Percentiles rank a stretch among this genome's conserved stretches.
phyloP scores from a whole-genome alignment of 306 rosid genomes.

The Cicer arietinum region DNA sequence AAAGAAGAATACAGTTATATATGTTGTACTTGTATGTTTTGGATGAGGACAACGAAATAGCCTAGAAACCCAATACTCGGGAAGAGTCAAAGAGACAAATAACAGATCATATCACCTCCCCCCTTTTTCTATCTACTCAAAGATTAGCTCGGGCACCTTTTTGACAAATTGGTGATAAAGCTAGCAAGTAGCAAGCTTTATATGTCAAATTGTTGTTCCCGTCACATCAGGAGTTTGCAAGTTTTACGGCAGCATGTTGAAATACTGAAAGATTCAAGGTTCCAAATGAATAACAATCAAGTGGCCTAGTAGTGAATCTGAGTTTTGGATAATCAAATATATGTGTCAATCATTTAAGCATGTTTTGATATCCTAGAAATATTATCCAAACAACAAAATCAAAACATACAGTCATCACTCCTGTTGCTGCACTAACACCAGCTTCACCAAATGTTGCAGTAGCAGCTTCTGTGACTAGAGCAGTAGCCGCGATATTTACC shows the following conservation, averaged over 20 bases:
- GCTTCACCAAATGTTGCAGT: slow-evolving; percentile 97
- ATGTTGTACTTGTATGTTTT: not conserved
- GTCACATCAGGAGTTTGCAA: slow-evolving; percentile 47
- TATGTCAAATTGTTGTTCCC: slow-evolving; percentile 39
- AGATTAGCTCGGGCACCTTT: slow-evolving; percentile 43
- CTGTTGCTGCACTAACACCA: slow-evolving; percentile 98
- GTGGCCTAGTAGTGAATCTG: slow-evolving; percentile 28
- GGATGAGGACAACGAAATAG: not conserved
- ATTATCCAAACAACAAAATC: slow-evolving; percentile 36
- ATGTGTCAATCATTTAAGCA: slow-evolving; percentile 40
- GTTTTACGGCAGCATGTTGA: slow-evolving; percentile 41
- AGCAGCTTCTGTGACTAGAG: slow-evolving; percentile 92
- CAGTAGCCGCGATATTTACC: slow-evolving; percentile 97
- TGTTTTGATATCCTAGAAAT: slow-evolving; percentile 22
- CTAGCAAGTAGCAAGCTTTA: slow-evolving; percentile 43
- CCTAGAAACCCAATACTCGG: slow-evolving; percentile 1
- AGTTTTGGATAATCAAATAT: slow-evolving; percentile 32
- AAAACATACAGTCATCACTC: slow-evolving; percentile 95
- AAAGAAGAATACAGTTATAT: not conserved
- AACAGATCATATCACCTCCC: not conserved
- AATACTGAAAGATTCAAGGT: slow-evolving; percentile 42
- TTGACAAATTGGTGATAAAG: slow-evolving; percentile 42
- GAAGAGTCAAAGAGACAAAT: not conserved
- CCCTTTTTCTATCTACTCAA: slow-evolving; percentile 17
- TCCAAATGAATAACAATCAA: slow-evolving; percentile 42